A percentile compares a stretch with the other conserved stretches of the same genome.
These are phyloP conservation scores for Tillandsia leiboldiana DNA, from an alignment of 176 grass and related monocot species.

Conservation along the genomic window DNA sequence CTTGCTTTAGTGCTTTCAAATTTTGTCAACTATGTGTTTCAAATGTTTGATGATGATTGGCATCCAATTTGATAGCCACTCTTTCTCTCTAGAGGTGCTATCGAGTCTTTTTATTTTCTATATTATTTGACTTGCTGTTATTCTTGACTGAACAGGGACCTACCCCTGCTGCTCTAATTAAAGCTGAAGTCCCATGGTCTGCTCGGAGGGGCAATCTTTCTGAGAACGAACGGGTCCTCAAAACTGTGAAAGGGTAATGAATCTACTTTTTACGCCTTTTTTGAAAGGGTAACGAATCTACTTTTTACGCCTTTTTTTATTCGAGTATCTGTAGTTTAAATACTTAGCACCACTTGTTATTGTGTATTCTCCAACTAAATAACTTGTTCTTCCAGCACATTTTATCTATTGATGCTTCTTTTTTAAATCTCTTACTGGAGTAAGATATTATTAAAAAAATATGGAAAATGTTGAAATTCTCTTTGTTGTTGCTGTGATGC, in stretches of 20 bases:
- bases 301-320: background rate
- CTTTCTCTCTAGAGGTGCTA: too few species aligned
- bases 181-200: conserved; percentile 96
- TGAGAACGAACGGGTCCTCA: conserved; percentile 81
- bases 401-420: too few species aligned
- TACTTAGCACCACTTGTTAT: background rate
- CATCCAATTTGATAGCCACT: too few species aligned
- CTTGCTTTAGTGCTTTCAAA: too few species aligned
- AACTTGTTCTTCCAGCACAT: too few species aligned
- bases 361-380: too few species aligned
- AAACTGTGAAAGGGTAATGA: conserved; percentile 96
- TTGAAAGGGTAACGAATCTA: background rate
- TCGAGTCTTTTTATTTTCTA: background rate
- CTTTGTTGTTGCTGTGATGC: conserved; percentile 11
- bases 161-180: conserved; percentile 47
- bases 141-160: conserved; percentile 26
- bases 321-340: background rate
- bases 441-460: too few species aligned
- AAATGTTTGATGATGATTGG: too few species aligned
- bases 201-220: conserved; percentile 74
- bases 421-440: too few species aligned
- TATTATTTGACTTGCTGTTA: conserved; percentile 6
- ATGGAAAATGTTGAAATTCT: background rate
- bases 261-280: background rate
- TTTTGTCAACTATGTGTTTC: too few species aligned